Percentiles rank a stretch among this genome's conserved stretches.
Evolutionary conservation across 768 basidiomycete species (phyloP).

Genomic region (Xerocomus brunneocitrinus): DNA sequence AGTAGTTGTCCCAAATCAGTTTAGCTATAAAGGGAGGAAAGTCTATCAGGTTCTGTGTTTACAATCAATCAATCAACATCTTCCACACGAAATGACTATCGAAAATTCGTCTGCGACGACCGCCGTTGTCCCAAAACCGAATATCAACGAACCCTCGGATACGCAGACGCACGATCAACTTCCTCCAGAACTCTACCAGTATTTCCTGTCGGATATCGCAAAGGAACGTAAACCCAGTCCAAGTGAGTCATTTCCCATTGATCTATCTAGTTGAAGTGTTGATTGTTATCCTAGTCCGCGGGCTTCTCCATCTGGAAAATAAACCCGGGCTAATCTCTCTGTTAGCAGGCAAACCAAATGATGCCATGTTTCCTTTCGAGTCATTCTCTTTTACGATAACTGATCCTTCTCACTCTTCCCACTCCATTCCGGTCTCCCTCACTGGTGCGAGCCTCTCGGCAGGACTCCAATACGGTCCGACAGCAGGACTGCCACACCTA

Average conservation of each 20-base stretch:
- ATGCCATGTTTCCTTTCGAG: conserved; percentile 86
- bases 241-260: conserved; percentile 38
- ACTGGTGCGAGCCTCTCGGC: conserved; percentile 54
- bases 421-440: conserved; percentile 50
- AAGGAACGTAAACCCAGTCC: conserved; percentile 55
- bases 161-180: conserved; percentile 24
- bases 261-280: neutral
- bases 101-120: neutral
- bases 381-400: conserved; percentile 64
- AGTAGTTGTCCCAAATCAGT: neutral
- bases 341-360: conserved; percentile 90
- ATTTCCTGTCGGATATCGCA: conserved; percentile 59
- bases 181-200: conserved; percentile 50
- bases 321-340: conserved; percentile 75
- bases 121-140: neutral
- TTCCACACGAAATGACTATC: conserved; percentile 8
- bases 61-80: neutral
- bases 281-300: conserved; percentile 43
- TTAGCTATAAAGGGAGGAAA: neutral
- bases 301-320: conserved; percentile 75
- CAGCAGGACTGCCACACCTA: conserved; percentile 62
- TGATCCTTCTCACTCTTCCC: conserved; percentile 39
- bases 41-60: neutral
- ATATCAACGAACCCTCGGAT: neutral
- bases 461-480: conserved; percentile 75